phyloP scores from a whole-genome alignment of 1,284 basidiomycete genomes.

The Amylostereum areolatum region DNA sequence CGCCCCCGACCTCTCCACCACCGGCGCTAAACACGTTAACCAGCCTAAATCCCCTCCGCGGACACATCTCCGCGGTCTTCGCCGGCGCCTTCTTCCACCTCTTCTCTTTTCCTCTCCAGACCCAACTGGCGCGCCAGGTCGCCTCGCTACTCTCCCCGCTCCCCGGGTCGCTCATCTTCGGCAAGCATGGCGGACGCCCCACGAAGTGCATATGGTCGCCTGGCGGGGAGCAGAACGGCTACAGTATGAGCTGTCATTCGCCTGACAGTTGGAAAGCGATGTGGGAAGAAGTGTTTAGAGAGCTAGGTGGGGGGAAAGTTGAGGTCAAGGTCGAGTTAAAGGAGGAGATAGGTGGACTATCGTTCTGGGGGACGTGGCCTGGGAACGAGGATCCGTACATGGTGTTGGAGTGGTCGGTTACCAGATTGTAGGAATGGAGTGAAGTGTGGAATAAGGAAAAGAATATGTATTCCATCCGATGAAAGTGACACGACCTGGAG shows the following conservation, averaged over 20 bases:
- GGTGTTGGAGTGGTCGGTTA: no score
- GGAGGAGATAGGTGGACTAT: no score
- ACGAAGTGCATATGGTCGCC: constrained; percentile 1
- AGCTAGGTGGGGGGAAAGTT: constrained; percentile 18
- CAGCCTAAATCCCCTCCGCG: constrained; percentile 33
- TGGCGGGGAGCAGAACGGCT: background rate
- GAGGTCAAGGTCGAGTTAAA: background rate
- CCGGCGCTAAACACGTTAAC: constrained; percentile 27
- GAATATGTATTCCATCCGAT: no score
- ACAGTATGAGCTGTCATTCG: constrained; percentile 15
- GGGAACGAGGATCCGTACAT: no score
- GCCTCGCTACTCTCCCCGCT: constrained; percentile 29
- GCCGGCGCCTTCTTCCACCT: constrained; percentile 42
- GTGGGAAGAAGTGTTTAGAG: constrained; percentile 23
- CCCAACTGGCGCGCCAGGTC: constrained; percentile 27
- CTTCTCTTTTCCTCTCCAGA: constrained; percentile 33
- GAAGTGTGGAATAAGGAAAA: no score
- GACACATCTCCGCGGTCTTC: constrained; percentile 36
- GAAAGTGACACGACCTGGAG: no score
- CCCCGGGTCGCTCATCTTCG: constrained; percentile 28
- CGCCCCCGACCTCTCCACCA: constrained; percentile 13
- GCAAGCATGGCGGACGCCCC: constrained; percentile 15
- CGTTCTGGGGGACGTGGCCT: no score
- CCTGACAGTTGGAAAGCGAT: constrained; percentile 22
- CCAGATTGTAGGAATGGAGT: no score